Evolutionary conservation across 768 basidiomycete species (phyloP).

Genomic region (Lactarius quietus): DNA sequence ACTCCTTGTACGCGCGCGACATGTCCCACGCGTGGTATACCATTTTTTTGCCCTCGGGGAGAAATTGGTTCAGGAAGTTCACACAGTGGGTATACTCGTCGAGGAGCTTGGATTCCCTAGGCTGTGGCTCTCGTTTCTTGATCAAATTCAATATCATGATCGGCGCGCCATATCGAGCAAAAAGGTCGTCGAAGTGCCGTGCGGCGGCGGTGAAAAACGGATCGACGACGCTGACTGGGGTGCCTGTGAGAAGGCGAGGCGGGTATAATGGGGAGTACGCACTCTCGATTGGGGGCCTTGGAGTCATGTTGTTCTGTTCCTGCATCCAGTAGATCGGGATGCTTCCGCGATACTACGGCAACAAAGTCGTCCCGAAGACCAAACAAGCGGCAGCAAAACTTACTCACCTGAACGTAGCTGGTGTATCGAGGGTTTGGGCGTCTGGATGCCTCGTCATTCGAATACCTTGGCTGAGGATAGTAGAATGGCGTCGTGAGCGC

Average conservation of each 20-base stretch:
- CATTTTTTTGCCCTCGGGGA: slow-evolving; percentile 84
- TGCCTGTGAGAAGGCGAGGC: not conserved
- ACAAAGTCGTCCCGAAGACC: not conserved
- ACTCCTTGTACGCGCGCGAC: slow-evolving; percentile 93
- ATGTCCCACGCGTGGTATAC: slow-evolving; percentile 96
- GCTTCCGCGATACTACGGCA: slow-evolving; percentile 79
- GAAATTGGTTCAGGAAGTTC: slow-evolving; percentile 89
- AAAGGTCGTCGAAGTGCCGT: slow-evolving; percentile 87
- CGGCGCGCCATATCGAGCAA: slow-evolving; percentile 85
- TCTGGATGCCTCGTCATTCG: slow-evolving; percentile 33
- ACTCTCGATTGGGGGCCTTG: slow-evolving; percentile 96
- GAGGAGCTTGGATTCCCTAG: slow-evolving; percentile 85
- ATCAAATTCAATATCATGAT: slow-evolving; percentile 92
- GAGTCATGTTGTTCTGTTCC: slow-evolving; percentile 85
- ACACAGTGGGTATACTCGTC: slow-evolving; percentile 93
- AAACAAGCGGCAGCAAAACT: not conserved
- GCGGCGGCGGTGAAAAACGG: slow-evolving; percentile 94
- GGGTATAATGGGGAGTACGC: slow-evolving; percentile 30
- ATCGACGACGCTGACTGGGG: slow-evolving; percentile 85
- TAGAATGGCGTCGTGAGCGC: slow-evolving; percentile 88
- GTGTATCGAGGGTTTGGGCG: slow-evolving; percentile 84
- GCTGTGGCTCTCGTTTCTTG: slow-evolving; percentile 74
- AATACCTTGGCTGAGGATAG: slow-evolving; percentile 47
- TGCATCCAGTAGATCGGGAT: slow-evolving; percentile 98
- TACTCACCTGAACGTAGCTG: slow-evolving; percentile 81